Conservation (phyloP, 2,329 filamentous ascomycete genomes). For the Sporothrix phasma region DNA sequence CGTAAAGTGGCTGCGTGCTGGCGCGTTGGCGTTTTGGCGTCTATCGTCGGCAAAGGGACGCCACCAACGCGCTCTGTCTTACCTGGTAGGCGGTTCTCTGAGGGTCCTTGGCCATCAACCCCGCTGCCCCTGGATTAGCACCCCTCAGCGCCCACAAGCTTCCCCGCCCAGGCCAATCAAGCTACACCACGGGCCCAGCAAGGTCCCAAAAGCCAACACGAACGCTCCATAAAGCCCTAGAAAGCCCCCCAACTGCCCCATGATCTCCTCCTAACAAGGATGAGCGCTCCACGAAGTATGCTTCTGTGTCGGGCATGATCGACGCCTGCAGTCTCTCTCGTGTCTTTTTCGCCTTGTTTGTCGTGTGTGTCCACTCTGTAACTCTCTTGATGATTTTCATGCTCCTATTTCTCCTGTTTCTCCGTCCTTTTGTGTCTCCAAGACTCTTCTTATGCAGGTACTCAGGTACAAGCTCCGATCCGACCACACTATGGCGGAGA, state of each 20-base stretch:
- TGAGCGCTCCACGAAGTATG: not conserved
- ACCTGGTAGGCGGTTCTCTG: no score
- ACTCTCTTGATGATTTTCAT: no score
- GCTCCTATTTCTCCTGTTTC: no score
- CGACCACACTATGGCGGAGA: not conserved
- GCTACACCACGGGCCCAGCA: not conserved
- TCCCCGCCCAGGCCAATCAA: not conserved
- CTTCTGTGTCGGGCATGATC: not conserved
- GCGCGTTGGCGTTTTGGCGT: not conserved
- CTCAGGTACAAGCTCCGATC: not conserved
- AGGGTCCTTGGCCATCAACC: not conserved
- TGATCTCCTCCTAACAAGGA: not conserved
- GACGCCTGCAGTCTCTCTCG: not conserved
- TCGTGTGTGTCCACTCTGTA: no score
- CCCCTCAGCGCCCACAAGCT: not conserved
- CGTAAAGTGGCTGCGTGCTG: slow-evolving; percentile 7
- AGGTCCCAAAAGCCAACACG: not conserved
- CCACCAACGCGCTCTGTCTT: not conserved
- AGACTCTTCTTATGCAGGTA: no score
- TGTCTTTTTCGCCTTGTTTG: not conserved
- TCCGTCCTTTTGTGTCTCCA: no score
- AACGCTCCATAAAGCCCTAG: no score
- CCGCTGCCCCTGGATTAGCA: slow-evolving; percentile 4
- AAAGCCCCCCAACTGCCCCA: not conserved
- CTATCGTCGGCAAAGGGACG: not conserved